Conservation (phyloP, 495 filamentous ascomycete species). For the Cercophora newfieldiana region DNA sequence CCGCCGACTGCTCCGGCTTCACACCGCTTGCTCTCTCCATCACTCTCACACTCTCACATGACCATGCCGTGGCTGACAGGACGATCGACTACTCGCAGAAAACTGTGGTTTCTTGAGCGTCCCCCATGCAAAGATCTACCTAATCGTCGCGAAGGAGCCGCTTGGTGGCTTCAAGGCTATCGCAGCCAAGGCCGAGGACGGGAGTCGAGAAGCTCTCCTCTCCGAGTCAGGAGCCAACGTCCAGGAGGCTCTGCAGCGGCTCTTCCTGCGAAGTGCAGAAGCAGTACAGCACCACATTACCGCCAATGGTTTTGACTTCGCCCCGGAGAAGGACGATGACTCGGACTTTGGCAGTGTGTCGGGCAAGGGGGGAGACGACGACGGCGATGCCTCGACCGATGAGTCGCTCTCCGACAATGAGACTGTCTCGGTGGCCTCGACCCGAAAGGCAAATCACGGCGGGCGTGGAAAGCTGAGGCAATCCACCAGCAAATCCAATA, state of each 20-base stretch:
- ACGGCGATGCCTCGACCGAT: conserved; percentile 25
- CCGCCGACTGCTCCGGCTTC: not conserved
- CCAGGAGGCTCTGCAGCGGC: conserved; percentile 27
- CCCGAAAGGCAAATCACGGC: not conserved
- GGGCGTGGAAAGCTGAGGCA: not conserved
- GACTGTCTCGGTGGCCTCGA: conserved; percentile 24
- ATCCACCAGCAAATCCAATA: conserved; percentile 16
- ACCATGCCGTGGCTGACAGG: not conserved
- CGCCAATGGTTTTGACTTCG: conserved; percentile 37
- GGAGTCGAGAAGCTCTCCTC: conserved; percentile 34
- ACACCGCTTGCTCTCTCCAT: not conserved
- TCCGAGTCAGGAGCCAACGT: conserved; percentile 25
- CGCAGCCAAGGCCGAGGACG: conserved; percentile 30
- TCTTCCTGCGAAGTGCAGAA: conserved; percentile 39
- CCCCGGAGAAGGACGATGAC: conserved; percentile 20
- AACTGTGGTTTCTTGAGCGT: conserved; percentile 42
- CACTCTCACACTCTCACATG: no score
- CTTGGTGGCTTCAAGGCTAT: conserved; percentile 36
- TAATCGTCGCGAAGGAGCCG: conserved; percentile 38
- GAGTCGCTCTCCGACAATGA: conserved; percentile 37
- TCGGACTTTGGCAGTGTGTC: conserved; percentile 17
- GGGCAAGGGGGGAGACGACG: conserved; percentile 30
- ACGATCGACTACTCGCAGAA: conserved; percentile 25
- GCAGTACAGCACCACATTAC: conserved; percentile 40
- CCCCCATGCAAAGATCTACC: conserved; percentile 28